These are phyloP conservation scores for Tolypocladium paradoxum DNA, from an alignment of 2,329 filamentous ascomycete genomes.

Conservation along the genomic window DNA sequence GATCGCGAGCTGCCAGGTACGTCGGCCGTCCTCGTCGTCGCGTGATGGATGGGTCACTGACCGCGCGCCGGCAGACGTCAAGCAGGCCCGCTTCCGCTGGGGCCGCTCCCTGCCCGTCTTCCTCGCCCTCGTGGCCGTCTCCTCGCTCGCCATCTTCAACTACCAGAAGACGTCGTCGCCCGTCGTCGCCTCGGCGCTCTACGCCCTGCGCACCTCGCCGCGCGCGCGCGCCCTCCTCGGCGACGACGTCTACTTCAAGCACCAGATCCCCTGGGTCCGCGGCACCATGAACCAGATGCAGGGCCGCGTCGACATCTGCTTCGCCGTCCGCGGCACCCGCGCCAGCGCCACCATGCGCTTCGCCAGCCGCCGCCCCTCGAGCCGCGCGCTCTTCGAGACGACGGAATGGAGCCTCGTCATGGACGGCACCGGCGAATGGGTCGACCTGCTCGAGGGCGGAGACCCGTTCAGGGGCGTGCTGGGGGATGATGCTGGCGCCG, in stretches of 20 bases:
- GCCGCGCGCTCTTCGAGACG: constrained; percentile 66
- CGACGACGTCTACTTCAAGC: constrained; percentile 74
- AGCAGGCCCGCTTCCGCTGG: constrained; percentile 47
- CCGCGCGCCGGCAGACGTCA: constrained; percentile 21
- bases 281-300: constrained; percentile 90
- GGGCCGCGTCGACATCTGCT: constrained; percentile 78
- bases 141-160: constrained; percentile 89
- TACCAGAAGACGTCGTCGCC: constrained; percentile 92
- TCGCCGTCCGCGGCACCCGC: constrained; percentile 74
- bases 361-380: constrained; percentile 55
- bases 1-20: constrained; percentile 57
- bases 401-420: constrained; percentile 79
- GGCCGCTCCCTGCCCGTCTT: constrained; percentile 71
- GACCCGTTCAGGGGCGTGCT: constrained; percentile 55
- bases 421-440: constrained; percentile 37
- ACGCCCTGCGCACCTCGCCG: constrained; percentile 74
- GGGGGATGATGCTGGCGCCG: constrained; percentile 24
- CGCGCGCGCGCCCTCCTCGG: constrained; percentile 69
- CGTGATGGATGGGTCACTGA: constrained; percentile 1
- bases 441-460: constrained; percentile 64
- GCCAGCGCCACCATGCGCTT: constrained; percentile 68
- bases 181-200: constrained; percentile 78
- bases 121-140: constrained; percentile 55
- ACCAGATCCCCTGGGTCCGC: constrained; percentile 71
- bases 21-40: not conserved